Evolutionary conservation across 225 moss, liverwort and hornwort species (phyloP).

Genomic region (Anthoceros angustus): DNA sequence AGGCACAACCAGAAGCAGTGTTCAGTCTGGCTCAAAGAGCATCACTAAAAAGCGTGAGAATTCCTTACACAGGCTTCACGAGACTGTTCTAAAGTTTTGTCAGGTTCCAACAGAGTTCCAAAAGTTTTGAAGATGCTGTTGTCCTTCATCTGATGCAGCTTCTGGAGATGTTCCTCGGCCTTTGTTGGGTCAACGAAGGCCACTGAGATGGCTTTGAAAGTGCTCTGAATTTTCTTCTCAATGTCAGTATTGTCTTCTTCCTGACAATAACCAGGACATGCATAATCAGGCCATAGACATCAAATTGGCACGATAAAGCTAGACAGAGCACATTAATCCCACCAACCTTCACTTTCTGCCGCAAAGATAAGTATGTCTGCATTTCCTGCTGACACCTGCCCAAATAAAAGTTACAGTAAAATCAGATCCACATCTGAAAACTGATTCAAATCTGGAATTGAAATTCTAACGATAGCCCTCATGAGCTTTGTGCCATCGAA

Average conservation of each 20-base stretch:
- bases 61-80: constrained; percentile 40
- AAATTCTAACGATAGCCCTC: not conserved
- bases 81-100: constrained; percentile 41
- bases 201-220: constrained; percentile 46
- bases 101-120: constrained; percentile 43
- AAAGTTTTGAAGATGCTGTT: constrained; percentile 54
- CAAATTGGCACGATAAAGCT: not conserved
- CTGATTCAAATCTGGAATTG: not conserved
- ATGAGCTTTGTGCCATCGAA: not conserved
- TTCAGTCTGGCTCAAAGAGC: not conserved
- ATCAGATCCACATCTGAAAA: not conserved
- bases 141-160: constrained; percentile 78
- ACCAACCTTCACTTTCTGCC: constrained; percentile 68
- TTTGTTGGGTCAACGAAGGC: constrained; percentile 55
- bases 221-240: constrained; percentile 66
- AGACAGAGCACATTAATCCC: not conserved
- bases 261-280: constrained; percentile 21
- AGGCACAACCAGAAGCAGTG: not conserved
- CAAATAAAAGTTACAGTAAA: not conserved
- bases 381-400: constrained; percentile 81
- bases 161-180: constrained; percentile 69
- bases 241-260: constrained; percentile 67
- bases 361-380: constrained; percentile 48
- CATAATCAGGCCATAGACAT: too few species aligned
- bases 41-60: not conserved